phyloP scores from a whole-genome alignment of 176 grass and related monocot species.

The Bromus sterilis region DNA sequence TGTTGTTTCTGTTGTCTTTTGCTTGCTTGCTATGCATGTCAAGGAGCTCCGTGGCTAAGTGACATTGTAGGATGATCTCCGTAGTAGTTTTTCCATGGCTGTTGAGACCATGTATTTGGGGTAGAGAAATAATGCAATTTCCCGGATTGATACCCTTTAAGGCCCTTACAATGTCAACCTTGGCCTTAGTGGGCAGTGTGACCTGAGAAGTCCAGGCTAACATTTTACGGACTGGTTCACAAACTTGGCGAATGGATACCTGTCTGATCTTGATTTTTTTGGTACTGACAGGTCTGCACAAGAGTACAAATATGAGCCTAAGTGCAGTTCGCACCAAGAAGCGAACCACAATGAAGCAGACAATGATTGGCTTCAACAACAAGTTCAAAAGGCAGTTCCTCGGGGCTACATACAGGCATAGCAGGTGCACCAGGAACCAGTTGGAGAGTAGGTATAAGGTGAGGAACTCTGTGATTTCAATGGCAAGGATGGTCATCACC shows the following conservation, averaged over 20 bases:
- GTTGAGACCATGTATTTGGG: neutral
- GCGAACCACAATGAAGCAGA: neutral
- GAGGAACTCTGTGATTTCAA: neutral
- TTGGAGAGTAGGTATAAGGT: neutral
- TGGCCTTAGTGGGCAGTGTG: neutral
- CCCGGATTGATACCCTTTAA: neutral
- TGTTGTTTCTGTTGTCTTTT: neutral
- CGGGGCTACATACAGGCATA: neutral
- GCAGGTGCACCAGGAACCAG: neutral
- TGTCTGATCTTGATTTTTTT: neutral
- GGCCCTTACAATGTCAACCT: neutral
- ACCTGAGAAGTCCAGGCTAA: neutral
- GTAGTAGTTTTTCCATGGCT: neutral
- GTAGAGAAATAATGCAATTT: neutral
- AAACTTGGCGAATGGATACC: neutral
- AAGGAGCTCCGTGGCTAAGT: constrained; percentile 13
- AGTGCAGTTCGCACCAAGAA: neutral
- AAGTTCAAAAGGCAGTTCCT: neutral
- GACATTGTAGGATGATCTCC: neutral
- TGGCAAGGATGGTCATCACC: neutral
- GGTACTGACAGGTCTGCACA: neutral
- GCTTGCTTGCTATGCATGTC: neutral
- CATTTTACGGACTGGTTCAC: neutral
- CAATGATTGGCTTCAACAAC: neutral
- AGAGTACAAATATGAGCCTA: neutral